These are phyloP conservation scores for Aspergillus aculeatus DNA, from an alignment of 2,329 filamentous ascomycete species.

Conservation along the genomic window DNA sequence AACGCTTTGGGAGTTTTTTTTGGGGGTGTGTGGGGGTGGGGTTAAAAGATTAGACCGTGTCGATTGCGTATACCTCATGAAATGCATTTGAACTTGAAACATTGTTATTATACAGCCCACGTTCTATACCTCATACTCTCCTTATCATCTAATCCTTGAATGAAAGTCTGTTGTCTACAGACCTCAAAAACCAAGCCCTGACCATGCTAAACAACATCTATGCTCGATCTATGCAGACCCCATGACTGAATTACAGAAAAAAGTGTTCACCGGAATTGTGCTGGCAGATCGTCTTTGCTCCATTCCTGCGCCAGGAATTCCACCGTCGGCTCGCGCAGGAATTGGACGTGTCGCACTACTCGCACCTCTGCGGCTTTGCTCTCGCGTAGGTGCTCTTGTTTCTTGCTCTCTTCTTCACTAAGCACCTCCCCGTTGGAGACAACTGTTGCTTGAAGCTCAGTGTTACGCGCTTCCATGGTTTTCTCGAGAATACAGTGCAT, in stretches of 20 bases:
- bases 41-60: too few species aligned
- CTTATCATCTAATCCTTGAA: not conserved
- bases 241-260: not conserved
- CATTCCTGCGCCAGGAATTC: constrained; percentile 59
- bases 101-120: not conserved
- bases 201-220: not conserved
- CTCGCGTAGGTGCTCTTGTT: constrained; percentile 64
- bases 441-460: constrained; percentile 53
- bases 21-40: too few species aligned
- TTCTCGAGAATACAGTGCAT: constrained; percentile 82
- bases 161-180: not conserved
- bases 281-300: constrained; percentile 29
- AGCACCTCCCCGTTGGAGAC: constrained; percentile 25
- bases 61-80: too few species aligned
- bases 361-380: constrained; percentile 88
- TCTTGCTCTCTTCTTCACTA: constrained; percentile 50
- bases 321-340: constrained; percentile 64
- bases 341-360: constrained; percentile 71
- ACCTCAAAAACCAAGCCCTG: not conserved
- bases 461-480: constrained; percentile 65
- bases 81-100: too few species aligned
- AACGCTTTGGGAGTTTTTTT: not conserved
- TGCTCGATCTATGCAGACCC: not conserved
- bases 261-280: constrained; percentile 18
- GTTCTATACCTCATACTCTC: not conserved